Conservation (phyloP, 768 basidiomycete species). For the Rhodotorula kratochvilovae region DNA sequence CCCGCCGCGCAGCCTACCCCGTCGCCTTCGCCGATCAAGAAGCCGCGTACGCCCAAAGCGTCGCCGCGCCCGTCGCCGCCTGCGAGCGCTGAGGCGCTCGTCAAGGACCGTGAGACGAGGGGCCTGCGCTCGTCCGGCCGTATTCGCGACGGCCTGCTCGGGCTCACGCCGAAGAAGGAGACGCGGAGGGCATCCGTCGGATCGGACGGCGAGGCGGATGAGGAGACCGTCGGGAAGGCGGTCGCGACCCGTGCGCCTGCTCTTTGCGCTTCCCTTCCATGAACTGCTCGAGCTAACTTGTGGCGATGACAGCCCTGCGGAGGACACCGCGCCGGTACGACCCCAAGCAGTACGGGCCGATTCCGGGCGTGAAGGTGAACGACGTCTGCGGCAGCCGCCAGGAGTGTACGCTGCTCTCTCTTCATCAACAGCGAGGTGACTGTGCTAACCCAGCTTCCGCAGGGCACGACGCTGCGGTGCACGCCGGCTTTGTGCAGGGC, state of each 20-base stretch:
- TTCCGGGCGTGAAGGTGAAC: constrained; percentile 73
- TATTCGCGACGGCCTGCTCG: not conserved
- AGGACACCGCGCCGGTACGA: not conserved
- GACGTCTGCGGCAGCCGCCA: constrained; percentile 65
- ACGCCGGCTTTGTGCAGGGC: constrained; percentile 76
- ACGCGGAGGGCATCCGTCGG: not conserved
- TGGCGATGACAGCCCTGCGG: not conserved
- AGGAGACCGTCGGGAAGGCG: constrained; percentile 3
- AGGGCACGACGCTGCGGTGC: constrained; percentile 8
- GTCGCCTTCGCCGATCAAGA: not conserved
- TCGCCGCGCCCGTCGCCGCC: not conserved
- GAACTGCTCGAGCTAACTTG: too few relatives aligned
- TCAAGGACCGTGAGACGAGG: constrained; percentile 3
- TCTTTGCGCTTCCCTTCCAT: not conserved
- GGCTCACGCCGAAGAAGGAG: constrained; percentile 4
- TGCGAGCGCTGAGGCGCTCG: not conserved
- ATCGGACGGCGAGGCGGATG: constrained; percentile 1
- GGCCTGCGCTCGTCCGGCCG: constrained; percentile 5
- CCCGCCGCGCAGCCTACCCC: not conserved
- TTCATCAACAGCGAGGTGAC: too few relatives aligned
- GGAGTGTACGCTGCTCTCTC: not conserved
- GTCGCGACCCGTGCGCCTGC: not conserved
- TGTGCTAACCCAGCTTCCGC: too few relatives aligned
- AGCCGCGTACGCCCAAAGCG: not conserved
- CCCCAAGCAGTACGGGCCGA: constrained; percentile 66